phyloP scores from a whole-genome alignment of 148 eudicot species.

The Chenopodium formosanum region DNA sequence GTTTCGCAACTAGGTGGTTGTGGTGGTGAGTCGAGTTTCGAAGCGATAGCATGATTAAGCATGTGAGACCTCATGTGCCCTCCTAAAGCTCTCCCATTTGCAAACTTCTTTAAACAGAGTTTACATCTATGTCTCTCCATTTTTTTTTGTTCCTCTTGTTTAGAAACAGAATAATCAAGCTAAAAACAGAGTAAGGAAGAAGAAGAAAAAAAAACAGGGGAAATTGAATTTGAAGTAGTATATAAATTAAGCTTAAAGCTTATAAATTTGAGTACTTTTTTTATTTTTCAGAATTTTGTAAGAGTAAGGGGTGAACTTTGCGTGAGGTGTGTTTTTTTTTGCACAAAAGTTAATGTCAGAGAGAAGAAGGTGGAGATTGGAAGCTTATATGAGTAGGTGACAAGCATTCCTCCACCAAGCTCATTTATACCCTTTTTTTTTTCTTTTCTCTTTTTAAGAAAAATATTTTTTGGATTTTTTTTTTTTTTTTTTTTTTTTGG shows the following conservation, averaged over 20 bases:
- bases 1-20: neutral
- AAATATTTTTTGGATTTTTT: neutral
- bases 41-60: constrained; percentile 36
- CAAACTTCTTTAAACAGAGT: constrained; percentile 52
- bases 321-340: constrained; percentile 23
- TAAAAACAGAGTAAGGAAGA: constrained; percentile 1
- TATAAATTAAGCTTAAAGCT: too few relatives aligned
- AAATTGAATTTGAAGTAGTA: too few relatives aligned
- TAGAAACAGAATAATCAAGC: neutral
- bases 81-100: constrained; percentile 79
- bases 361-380: constrained; percentile 37
- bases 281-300: too few relatives aligned
- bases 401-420: constrained; percentile 72
- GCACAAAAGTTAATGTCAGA: constrained; percentile 12
- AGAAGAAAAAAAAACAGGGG: neutral
- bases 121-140: constrained; percentile 72
- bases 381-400: constrained; percentile 60
- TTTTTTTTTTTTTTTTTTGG: neutral
- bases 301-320: constrained; percentile 26
- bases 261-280: too few relatives aligned
- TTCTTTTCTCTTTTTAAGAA: neutral
- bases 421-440: constrained; percentile 21
- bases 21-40: neutral
- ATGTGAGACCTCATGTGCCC: constrained; percentile 91
- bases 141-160: neutral